Evolutionary conservation across 768 basidiomycete genomes (phyloP).

Genomic region (Termitomyces bulborhizus): DNA sequence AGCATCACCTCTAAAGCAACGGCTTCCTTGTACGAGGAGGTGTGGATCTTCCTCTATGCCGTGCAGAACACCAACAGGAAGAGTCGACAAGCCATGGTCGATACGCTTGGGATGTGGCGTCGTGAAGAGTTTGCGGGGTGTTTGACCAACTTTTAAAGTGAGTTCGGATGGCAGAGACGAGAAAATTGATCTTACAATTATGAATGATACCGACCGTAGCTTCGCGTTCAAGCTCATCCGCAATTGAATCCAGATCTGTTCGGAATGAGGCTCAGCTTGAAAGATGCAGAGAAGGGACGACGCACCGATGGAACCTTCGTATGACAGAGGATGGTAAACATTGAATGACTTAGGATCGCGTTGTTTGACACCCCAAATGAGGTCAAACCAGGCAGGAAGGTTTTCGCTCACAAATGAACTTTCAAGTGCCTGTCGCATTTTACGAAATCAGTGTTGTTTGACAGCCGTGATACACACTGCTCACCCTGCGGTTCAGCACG

Average conservation of each 20-base stretch:
- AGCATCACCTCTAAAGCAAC: slow-evolving; percentile 48
- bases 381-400: slow-evolving; percentile 87
- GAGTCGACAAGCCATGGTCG: slow-evolving; percentile 61
- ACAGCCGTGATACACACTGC: not conserved
- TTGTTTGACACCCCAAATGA: slow-evolving; percentile 89
- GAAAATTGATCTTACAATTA: slow-evolving; percentile 55
- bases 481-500: slow-evolving; percentile 65
- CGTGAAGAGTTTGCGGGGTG: slow-evolving; percentile 80
- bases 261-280: not conserved
- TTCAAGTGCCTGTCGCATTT: slow-evolving; percentile 63
- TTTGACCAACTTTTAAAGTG: slow-evolving; percentile 69
- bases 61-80: slow-evolving; percentile 65
- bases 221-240: slow-evolving; percentile 81
- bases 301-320: slow-evolving; percentile 82
- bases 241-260: slow-evolving; percentile 78
- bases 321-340: slow-evolving; percentile 89
- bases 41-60: slow-evolving; percentile 85
- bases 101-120: slow-evolving; percentile 71
- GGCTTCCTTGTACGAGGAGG: slow-evolving; percentile 50
- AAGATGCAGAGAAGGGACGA: not conserved
- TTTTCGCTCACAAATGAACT: slow-evolving; percentile 81
- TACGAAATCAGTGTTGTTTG: not conserved
- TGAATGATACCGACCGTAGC: slow-evolving; percentile 95
- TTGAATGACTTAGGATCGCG: slow-evolving; percentile 72
- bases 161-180: not conserved